Evolutionary conservation across 352 stramenopile species (phyloP), one percentile per base, ranked within the genome.

Genomic region (Pythium myriotylum): DNA sequence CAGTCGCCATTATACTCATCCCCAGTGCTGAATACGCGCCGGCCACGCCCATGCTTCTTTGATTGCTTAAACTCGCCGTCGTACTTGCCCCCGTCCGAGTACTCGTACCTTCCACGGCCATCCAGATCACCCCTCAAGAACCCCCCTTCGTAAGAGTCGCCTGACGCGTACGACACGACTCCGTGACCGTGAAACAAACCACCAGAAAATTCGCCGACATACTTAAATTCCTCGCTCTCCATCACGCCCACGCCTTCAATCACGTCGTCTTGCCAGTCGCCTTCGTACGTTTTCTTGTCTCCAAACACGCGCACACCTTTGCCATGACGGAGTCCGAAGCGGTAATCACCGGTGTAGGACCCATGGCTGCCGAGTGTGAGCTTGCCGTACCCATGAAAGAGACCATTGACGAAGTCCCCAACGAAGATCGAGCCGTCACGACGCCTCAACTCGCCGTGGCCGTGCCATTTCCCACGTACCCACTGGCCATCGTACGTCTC

Each of bases 401-500:
- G 33, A 0, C 69, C 75, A 12, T 78, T 70, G 2, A 69, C 47
- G 45, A 91, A 89, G 16, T 72, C 71, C 0, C 86, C 86, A 1
- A 55, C 69, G 60, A 93, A 94, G 0, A 42, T 67, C 17, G 72
- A 86, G 22, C 86, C 84, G 41, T 84, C 72, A 9, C 58, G 50
- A 29, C 76, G 64, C 9, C 75, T 67, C 41, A 89, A 53, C 29
- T 89, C 72, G 16, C 82, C 82, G 0, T 60, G 54, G n/a, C 81
- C 80, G 35, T 89, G 67, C 60, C 77, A 88, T 45, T 81, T 70
- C 4, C 84, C 80, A 37, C 75, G 70, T 27, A 74, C 56, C 67
- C 86, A 93, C 2, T 88, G 69, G 0, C 84, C 84, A 16, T 91
- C 79, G 48, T 88, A 93, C n/a, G 86, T 68, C 49, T 89, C 72